These are phyloP conservation scores for Jacaranda mimosifolia DNA, from an alignment of 257 asterid genomes.

Conservation along the genomic window DNA sequence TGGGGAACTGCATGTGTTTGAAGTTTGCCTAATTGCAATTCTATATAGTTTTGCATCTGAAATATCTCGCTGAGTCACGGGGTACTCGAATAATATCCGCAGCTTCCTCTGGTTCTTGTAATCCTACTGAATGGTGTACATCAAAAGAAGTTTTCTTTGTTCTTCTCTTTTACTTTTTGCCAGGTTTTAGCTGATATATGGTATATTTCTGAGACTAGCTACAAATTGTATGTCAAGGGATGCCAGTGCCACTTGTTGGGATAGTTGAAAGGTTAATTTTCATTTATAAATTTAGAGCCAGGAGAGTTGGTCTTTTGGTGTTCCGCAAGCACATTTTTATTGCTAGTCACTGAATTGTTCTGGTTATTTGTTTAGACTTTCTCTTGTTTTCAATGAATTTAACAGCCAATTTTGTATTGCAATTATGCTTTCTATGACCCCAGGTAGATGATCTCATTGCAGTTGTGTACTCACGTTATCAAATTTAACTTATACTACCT, in stretches of 20 bases:
- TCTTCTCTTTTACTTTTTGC: background rate
- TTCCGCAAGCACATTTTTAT: background rate
- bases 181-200: background rate
- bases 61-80: background rate
- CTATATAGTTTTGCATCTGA: constrained; percentile 22
- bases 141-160: background rate
- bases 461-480: background rate
- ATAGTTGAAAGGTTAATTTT: background rate
- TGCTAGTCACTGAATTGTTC: background rate
- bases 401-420: background rate
- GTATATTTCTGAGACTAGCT: background rate
- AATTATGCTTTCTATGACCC: background rate
- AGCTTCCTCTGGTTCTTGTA: constrained; percentile 7
- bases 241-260: background rate
- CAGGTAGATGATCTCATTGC: background rate
- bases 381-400: background rate
- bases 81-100: background rate
- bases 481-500: background rate
- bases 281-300: background rate
- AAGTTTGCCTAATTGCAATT: constrained; percentile 15
- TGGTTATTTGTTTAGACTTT: background rate
- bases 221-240: background rate
- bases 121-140: background rate
- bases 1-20: constrained; percentile 11
- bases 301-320: background rate